phyloP scores from a whole-genome alignment of 352 stramenopile species.

The Hyaloperonospora brassicae region DNA sequence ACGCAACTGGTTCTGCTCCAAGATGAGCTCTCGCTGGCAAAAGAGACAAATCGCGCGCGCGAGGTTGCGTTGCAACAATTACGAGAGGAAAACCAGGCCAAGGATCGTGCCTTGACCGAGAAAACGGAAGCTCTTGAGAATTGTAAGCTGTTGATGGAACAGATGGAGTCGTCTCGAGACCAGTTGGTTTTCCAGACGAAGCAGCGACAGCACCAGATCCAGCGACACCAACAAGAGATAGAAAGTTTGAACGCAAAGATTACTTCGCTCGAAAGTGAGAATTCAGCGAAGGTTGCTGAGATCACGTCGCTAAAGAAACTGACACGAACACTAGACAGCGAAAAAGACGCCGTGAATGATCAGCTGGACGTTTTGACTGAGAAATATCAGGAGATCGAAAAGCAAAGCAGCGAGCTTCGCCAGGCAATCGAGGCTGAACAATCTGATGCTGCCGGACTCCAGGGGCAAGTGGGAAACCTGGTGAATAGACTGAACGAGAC shows the following conservation, averaged over 20 bases:
- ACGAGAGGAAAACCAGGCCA: slow-evolving; percentile 44
- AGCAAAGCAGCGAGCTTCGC: slow-evolving; percentile 39
- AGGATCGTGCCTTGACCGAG: slow-evolving; percentile 51
- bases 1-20: slow-evolving; percentile 50
- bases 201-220: slow-evolving; percentile 57
- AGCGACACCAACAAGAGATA: slow-evolving; percentile 45
- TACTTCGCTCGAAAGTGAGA: slow-evolving; percentile 35
- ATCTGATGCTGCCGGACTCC: slow-evolving; percentile 30
- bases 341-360: slow-evolving; percentile 68
- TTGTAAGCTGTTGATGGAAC: slow-evolving; percentile 63
- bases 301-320: slow-evolving; percentile 62
- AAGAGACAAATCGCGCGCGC: slow-evolving; percentile 41
- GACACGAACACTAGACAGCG: slow-evolving; percentile 49
- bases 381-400: slow-evolving; percentile 50
- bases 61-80: slow-evolving; percentile 54
- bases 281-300: slow-evolving; percentile 34
- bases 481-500: slow-evolving; percentile 50
- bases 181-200: slow-evolving; percentile 74
- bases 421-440: slow-evolving; percentile 30
- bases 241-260: slow-evolving; percentile 50
- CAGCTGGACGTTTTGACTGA: slow-evolving; percentile 67
- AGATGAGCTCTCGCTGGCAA: slow-evolving; percentile 49
- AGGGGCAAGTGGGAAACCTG: slow-evolving; percentile 49
- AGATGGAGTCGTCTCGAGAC: slow-evolving; percentile 78
- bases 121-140: slow-evolving; percentile 62